Evolutionary conservation across 441 rosid genomes (phyloP).

Genomic region (Pelargonium australe): DNA sequence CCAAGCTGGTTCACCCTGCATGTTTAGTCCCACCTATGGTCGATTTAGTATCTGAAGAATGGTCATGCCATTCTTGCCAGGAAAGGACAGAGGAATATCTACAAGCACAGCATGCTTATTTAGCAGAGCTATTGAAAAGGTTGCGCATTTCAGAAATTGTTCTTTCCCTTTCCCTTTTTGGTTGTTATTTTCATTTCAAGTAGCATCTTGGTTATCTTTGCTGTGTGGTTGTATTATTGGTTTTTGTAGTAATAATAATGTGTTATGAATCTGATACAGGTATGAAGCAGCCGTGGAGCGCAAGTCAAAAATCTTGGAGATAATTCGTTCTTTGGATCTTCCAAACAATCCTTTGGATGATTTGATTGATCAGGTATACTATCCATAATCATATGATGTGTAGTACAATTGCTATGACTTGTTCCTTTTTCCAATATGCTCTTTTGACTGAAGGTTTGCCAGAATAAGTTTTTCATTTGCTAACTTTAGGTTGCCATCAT

Average conservation of each 20-base stretch:
- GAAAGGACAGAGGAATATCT: constrained; percentile 92
- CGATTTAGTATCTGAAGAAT: constrained; percentile 63
- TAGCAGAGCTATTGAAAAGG: constrained; percentile 74
- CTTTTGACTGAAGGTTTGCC: background rate
- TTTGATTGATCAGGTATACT: constrained; percentile 79
- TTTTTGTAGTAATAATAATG: constrained; percentile 17
- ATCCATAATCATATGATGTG: constrained; percentile 3
- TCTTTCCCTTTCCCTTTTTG: constrained; percentile 11
- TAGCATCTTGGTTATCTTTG: constrained; percentile 10
- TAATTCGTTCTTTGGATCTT: constrained; percentile 80
- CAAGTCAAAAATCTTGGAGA: constrained; percentile 80
- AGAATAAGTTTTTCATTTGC: background rate
- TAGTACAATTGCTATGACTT: background rate
- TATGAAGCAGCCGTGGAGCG: constrained; percentile 85
- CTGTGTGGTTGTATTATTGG: background rate
- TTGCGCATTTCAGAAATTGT: constrained; percentile 20
- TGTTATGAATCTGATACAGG: constrained; percentile 39
- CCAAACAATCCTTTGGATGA: constrained; percentile 99
- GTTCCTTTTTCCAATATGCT: background rate
- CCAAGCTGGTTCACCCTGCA: constrained; percentile 75
- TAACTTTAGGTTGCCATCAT: background rate
- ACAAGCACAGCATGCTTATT: constrained; percentile 59
- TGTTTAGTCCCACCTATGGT: constrained; percentile 81
- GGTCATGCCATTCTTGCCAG: constrained; percentile 95
- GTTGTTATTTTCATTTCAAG: constrained; percentile 14